Percentiles rank a stretch among this genome's conserved stretches.
These are phyloP conservation scores for Besnoitia besnoiti DNA, from an alignment of 169 alveolate genomes.

Conservation along the genomic window DNA sequence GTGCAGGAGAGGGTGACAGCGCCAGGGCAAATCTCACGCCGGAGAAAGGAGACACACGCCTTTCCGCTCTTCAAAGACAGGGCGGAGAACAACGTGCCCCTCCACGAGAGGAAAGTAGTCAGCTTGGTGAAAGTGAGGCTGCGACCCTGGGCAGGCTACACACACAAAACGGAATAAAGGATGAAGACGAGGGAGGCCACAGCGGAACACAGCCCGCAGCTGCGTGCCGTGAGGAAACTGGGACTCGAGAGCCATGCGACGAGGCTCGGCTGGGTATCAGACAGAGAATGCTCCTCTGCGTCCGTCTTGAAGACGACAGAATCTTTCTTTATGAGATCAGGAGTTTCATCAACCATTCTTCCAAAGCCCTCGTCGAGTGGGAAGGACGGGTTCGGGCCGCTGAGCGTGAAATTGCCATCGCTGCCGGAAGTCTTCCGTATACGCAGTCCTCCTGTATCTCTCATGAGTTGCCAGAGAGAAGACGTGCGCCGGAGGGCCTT, in stretches of 20 bases:
- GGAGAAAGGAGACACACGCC: too few relatives aligned
- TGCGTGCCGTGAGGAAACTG: not conserved
- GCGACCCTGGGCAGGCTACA: too few relatives aligned
- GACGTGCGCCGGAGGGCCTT: too few relatives aligned
- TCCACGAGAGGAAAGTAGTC: too few relatives aligned
- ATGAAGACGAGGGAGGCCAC: not conserved
- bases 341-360: conserved; percentile 29
- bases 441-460: not conserved
- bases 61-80: too few relatives aligned
- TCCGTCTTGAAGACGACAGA: conserved; percentile 11
- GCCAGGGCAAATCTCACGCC: too few relatives aligned
- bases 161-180: not conserved
- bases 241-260: not conserved
- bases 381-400: conserved; percentile 23
- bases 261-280: not conserved
- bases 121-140: too few relatives aligned
- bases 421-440: not conserved
- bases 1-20: not conserved
- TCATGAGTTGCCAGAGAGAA: not conserved
- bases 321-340: conserved; percentile 4
- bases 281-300: conserved; percentile 28
- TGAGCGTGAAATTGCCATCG: not conserved
- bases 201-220: not conserved
- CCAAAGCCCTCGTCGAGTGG: conserved; percentile 17
- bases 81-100: too few relatives aligned